Base-by-base conservation (phyloP, 164 flowering plant genomes). In the Piper betle region DNA sequence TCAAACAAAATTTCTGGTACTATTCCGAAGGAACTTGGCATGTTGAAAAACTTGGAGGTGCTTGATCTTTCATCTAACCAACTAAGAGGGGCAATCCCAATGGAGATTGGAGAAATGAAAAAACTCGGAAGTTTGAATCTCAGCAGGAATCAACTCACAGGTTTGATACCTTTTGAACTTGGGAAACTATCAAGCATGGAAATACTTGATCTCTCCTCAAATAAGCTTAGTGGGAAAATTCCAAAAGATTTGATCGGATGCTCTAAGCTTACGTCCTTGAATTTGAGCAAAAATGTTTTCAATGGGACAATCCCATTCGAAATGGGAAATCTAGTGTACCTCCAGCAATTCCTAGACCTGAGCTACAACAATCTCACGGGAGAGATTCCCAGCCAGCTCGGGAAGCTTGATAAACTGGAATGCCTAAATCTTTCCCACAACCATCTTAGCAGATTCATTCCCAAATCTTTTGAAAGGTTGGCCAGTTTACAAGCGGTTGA, bases 271-370 rank as follows among this genome's bases (percentile, higher is more conserved):
- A 25, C 33, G 33, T 25, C 33, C 33, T 25, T 25, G 33, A 25
- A 25, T 25, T 25, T 25, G 33, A 25, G 33, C 33, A 25, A 25
- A 25, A 25, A 25, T 25, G 2, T 25, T 25, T 25, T 25, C 1
- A 25, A 25, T 25, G 33, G 33, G 33, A 25, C 33, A 25, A 25
- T 25, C 33, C 33, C 33, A 25, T 38, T 2, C 9, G 43, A 37
- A 2, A 50, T 81, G 0, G 69, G 75, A 18, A 69, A 65, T 0
- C 59, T 81, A 33, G 10, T 61, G 0, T 17, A 55, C 5, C 73
- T 81, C 10, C 63, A 75, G 33, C 33, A 25, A 25, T 25, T 25
- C 33, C 33, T 25, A 25, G 33, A 25, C 33, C 33, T 25, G 1
- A 25, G 33, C 33, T 25, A 1, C 33, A 25, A 25, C 33, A 25